Evolutionary conservation across 2,329 filamentous ascomycete species (phyloP), one percentile per base, ranked within the genome.

Genomic region (Aspergillus sp.): DNA sequence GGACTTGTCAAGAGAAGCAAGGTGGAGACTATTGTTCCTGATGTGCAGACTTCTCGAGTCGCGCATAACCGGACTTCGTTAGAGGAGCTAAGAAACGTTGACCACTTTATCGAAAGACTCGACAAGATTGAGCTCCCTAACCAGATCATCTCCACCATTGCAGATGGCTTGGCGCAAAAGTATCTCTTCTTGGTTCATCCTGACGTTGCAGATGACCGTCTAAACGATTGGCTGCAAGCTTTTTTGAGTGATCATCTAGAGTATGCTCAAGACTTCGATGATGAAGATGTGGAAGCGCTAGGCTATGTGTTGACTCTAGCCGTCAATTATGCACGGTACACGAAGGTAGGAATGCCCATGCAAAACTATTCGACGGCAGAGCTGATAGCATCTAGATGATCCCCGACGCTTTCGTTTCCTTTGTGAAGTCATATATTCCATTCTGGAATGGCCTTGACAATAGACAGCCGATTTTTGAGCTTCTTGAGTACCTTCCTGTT

Each of bases 41-140:
- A 84, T 48, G 87, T 93, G 21, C 87, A 90, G 67, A 96, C 91
- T 1, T 88, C 86, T 25, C 83, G 90, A 64, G 88, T 88, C 2
- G 86, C 84, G 52, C 88, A 90, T 76, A 74, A 70, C 8, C 76
- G 70, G 61, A 78, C 67, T 43, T 73, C 85, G 3, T 74, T 96
- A 5, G 91, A 96, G 69, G 91, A 96, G 68, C 85, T 96, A 54
- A 88, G 91, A 65, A 87, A 81, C 60, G 86, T 87, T 12, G 79
- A 85, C 23, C 81, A 85, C 50, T 88, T 96, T 59, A 87, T 91
- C 6, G 82, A 84, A 45, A 89, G 84, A 56, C 74, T 96, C 8
- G 90, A 96, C 64, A 89, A 83, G 63, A 87, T 96, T 25, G 90
- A 95, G 71, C 77, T 92, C 41, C 91, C 91, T 0, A 92, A 90